Evolutionary conservation across 2,329 filamentous ascomycete genomes (phyloP), one percentile per base, ranked within the genome.

Genomic region (Pseudogymnoascus sp.): DNA sequence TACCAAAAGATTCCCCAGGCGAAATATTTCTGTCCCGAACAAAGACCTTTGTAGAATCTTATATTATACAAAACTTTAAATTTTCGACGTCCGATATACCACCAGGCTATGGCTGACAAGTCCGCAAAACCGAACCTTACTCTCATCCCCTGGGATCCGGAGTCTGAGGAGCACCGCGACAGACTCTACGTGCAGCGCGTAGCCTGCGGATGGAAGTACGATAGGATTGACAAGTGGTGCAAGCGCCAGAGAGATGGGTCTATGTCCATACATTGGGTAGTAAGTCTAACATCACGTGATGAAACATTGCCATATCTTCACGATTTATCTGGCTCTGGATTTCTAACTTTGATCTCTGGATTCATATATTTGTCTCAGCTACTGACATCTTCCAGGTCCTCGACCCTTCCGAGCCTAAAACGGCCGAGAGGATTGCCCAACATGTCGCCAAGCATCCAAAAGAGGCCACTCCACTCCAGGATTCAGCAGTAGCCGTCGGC

Each of bases 101-200:
- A 55, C 27, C 15, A 10, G 25, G 45, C 7, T 12, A 55, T 55
- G 45, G 45, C 45, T 55, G 45, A 33, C n/a, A 55, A 55, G 18
- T 5, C 58, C 18, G 33, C 4, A 37, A 13, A 36, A 40, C 62
- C 62, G 6, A 70, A 69, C 45, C 64, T 77, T n/a, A 55, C 70
- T 61, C 71, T 80, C 40, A 69, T 80, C 15, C 78, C 78, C 5
- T 81, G 76, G 75, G 78, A 81, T 63, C 69, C 74, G 8, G 67
- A 65, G 13, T 76, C 72, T 48, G 69, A 71, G 5, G 68, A 69
- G 21, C 78, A 80, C 60, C 67, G 72, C 36, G 63, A 74, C 60
- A 71, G 78, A 39, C 67, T 80, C 67, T 69, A 73, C 39, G 70
- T 75, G 21, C 78, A 80, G 67, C 74, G 79, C 12, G 65, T 79